Evolutionary conservation across 257 asterid genomes (phyloP).

Genomic region (Paulownia fortunei): DNA sequence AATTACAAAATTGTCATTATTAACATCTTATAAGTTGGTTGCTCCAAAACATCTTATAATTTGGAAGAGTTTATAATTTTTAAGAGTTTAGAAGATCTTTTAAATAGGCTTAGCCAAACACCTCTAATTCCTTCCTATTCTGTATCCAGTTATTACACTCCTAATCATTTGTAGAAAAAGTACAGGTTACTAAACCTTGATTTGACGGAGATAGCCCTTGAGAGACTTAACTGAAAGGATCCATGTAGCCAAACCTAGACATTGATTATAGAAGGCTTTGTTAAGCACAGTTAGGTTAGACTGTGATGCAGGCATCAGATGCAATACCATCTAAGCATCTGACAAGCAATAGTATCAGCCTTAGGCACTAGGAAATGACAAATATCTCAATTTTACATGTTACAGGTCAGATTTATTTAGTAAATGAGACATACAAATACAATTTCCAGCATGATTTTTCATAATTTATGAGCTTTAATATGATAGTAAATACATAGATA

Average conservation of each 20-base stretch:
- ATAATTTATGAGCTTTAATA: neutral
- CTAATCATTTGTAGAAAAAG: neutral
- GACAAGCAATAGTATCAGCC: neutral
- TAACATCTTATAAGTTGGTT: no score
- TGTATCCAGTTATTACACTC: neutral
- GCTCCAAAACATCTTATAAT: no score
- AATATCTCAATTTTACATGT: neutral
- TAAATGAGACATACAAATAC: neutral
- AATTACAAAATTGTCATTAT: neutral
- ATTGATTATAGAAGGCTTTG: neutral
- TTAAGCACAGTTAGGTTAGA: neutral
- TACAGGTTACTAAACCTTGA: constrained; percentile 19
- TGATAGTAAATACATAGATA: neutral
- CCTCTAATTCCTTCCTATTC: neutral
- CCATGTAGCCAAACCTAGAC: neutral
- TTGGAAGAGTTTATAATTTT: no score
- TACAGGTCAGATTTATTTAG: neutral
- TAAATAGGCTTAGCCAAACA: neutral
- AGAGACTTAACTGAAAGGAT: constrained; percentile 3
- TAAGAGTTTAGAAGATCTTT: no score
- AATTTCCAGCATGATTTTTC: neutral
- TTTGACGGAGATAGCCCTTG: constrained; percentile 10
- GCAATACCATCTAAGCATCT: neutral
- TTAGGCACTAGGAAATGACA: neutral
- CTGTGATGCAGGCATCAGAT: neutral